A percentile compares a stretch with the other conserved stretches of the same genome.
These are phyloP conservation scores for Diutina scorzettiae DNA, from an alignment of 1,139 yeast species.

Conservation along the genomic window DNA sequence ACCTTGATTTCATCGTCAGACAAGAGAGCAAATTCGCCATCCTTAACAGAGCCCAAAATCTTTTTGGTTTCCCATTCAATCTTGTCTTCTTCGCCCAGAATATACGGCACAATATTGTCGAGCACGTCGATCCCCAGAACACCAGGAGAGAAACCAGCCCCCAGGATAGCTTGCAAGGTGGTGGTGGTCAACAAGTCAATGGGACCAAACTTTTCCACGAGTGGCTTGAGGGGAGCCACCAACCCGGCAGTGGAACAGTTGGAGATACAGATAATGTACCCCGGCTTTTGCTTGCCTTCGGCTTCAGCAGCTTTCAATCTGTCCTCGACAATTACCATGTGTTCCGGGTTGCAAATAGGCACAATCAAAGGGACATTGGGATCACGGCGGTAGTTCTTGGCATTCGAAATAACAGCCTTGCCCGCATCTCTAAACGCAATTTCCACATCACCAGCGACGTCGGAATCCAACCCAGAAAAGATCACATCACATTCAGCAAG, in stretches of 20 bases:
- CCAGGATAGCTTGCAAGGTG: conserved; percentile 94
- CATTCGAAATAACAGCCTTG: conserved; percentile 78
- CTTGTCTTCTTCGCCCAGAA: conserved; percentile 95
- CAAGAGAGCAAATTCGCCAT: conserved; percentile 51
- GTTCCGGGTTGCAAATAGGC: conserved; percentile 94
- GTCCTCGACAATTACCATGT: conserved; percentile 61
- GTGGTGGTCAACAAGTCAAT: conserved; percentile 79
- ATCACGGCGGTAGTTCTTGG: conserved; percentile 89
- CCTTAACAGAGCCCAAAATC: conserved; percentile 62
- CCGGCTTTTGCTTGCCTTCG: conserved; percentile 47
- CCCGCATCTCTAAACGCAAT: conserved; percentile 75
- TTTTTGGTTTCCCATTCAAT: conserved; percentile 98
- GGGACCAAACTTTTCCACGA: conserved; percentile 82
- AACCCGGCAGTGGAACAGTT: conserved; percentile 98
- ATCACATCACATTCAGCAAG: conserved; percentile 89
- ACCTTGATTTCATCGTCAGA: conserved; percentile 67
- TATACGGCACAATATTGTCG: conserved; percentile 90
- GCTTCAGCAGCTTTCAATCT: conserved; percentile 43
- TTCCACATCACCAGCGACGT: conserved; percentile 88
- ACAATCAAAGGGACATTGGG: conserved; percentile 85
- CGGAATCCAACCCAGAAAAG: conserved; percentile 90
- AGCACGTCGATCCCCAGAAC: conserved; percentile 89
- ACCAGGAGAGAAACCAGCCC: conserved; percentile 98
- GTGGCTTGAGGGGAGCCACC: conserved; percentile 92
- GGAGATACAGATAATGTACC: conserved; percentile 87